A percentile compares a stretch with the other conserved stretches of the same genome.
Evolutionary conservation across 140 eudicot species (phyloP).

Genomic region (Senecio squalidus): DNA sequence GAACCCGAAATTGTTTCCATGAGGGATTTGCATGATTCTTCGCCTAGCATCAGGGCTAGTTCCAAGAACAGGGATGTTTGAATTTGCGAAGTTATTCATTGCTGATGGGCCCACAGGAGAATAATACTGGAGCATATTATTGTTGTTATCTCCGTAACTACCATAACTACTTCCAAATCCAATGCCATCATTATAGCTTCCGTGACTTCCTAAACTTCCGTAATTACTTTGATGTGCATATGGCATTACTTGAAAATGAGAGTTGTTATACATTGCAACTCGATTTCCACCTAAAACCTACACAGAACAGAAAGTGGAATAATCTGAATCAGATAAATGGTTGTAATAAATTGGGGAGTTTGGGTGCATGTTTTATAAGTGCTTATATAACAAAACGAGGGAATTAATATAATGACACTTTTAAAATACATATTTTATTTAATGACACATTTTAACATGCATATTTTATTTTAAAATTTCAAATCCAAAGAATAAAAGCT

Average conservation of each 20-base stretch:
- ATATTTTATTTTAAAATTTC: too few species aligned
- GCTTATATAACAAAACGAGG: too few species aligned
- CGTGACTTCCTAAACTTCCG: constrained; percentile 98
- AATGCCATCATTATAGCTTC: constrained; percentile 71
- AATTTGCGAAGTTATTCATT: constrained; percentile 64
- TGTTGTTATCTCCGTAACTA: constrained; percentile 82
- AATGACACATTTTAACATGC: too few species aligned
- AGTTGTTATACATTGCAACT: constrained; percentile 49
- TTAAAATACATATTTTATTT: too few species aligned
- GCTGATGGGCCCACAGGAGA: constrained; percentile 95
- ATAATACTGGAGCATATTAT: constrained; percentile 57
- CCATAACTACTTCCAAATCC: constrained; percentile 89
- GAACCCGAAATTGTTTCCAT: constrained; percentile 65
- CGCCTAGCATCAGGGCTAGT: constrained; percentile 82
- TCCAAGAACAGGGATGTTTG: constrained; percentile 59
- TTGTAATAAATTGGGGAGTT: background rate
- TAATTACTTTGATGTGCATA: constrained; percentile 72
- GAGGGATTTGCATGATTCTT: constrained; percentile 58
- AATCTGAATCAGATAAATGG: background rate
- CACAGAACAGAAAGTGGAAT: constrained; percentile 13
- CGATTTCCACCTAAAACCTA: constrained; percentile 76
- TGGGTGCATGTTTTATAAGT: background rate
- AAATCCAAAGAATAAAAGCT: too few species aligned
- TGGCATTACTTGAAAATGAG: constrained; percentile 64
- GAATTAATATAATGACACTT: too few species aligned